Evolutionary conservation across 2,329 filamentous ascomycete species (phyloP), one percentile per base, ranked within the genome.

Genomic region (Boeremia lycopersici): DNA sequence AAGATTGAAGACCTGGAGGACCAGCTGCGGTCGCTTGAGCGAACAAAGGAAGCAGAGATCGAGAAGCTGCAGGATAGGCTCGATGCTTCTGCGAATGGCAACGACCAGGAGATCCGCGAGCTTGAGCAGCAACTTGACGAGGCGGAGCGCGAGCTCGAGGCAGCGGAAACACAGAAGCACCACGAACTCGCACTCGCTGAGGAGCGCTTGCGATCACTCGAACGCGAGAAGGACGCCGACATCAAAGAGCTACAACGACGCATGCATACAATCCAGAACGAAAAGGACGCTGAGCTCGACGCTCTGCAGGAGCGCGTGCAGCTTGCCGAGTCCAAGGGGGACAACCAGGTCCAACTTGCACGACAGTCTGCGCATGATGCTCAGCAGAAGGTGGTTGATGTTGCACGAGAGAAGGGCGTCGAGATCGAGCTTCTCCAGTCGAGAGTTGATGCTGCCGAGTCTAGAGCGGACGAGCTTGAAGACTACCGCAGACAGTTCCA

Each of bases 91-190:
- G 70, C 74, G 15, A 65, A 72, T 6, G 67, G 63, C 29, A 75
- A 70, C 45, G 79, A 85, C 50, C 70, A 72, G 34, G 77, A 78
- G 40, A 72, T 92, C 28, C 83, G 83, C 17, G 73, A 76, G 13
- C 67, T 79, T 7, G 74, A 79, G 43, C 59, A 74, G 13, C 67
- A 76, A 12, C 60, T 79, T 12, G 72, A 76, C 39, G 67, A 74
- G 62, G 61, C 54, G 1, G 70, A 76, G 46, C 62, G 57, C n/a
- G 61, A 68, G 45, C 60, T 74, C 13, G 60, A 61, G 13, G 60
- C 61, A 19, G 57, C 57, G 10, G 67, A 72, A 25, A 50, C 61
- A 9, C 58, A 71, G 47, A 73, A 71, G 39, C 65, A 67, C 19
- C 68, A 67, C 17, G 68, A 73, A 30, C 17, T 74, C 8, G 60